Percentiles rank a stretch among this genome's conserved stretches.
Conservation (phyloP, 495 filamentous ascomycete genomes). For the Podospora comata region DNA sequence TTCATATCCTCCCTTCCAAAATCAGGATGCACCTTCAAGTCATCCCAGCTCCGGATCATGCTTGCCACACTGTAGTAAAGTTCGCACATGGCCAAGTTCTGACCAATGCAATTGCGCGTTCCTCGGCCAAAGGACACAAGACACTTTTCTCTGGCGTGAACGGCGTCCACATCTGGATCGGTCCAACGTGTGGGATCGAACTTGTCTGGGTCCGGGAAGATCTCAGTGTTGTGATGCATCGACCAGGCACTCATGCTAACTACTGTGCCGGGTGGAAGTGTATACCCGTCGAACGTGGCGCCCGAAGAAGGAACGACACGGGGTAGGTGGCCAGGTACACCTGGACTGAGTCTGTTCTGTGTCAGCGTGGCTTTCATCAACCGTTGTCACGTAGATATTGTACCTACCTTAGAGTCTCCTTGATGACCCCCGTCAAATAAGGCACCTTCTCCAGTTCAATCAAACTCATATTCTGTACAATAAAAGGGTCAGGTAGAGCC, state of each 20-base stretch:
- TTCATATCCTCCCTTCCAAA: slow-evolving; percentile 2
- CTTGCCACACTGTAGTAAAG: slow-evolving; percentile 25
- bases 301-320: slow-evolving; percentile 28
- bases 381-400: background rate
- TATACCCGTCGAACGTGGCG: slow-evolving; percentile 23
- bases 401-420: slow-evolving; percentile 30
- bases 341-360: slow-evolving; percentile 21
- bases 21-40: background rate
- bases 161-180: slow-evolving; percentile 25
- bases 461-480: slow-evolving; percentile 16
- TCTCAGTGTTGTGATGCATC: slow-evolving; percentile 39
- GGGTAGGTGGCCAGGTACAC: slow-evolving; percentile 23
- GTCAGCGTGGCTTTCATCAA: background rate
- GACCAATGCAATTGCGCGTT: slow-evolving; percentile 50
- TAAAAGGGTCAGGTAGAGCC: slow-evolving; percentile 33
- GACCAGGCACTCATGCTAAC: slow-evolving; percentile 25
- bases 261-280: slow-evolving; percentile 18
- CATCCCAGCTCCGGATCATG: background rate
- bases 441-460: slow-evolving; percentile 31
- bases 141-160: slow-evolving; percentile 34
- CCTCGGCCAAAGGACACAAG: slow-evolving; percentile 58
- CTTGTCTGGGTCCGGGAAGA: slow-evolving; percentile 38
- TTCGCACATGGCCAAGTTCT: slow-evolving; percentile 58
- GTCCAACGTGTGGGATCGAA: slow-evolving; percentile 51
- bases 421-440: slow-evolving; percentile 36